These are phyloP conservation scores for Penicillium mononematosum DNA, from an alignment of 495 filamentous ascomycete species.

Conservation along the genomic window DNA sequence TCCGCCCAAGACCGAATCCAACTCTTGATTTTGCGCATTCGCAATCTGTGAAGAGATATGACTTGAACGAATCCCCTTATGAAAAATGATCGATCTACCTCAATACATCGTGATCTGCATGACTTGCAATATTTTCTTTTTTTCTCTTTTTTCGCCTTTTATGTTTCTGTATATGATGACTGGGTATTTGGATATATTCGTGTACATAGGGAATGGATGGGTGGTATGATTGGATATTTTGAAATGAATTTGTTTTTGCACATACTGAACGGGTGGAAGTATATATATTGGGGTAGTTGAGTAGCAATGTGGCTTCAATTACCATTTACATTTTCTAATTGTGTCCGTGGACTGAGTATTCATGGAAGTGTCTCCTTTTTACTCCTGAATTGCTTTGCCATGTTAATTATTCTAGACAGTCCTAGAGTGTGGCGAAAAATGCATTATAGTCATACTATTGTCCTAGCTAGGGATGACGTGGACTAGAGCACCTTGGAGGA, in stretches of 20 bases:
- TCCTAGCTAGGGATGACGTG: background rate
- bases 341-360: background rate
- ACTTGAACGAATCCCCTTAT: constrained; percentile 33
- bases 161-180: background rate
- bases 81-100: constrained; percentile 21
- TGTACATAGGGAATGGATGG: constrained; percentile 4
- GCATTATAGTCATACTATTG: background rate
- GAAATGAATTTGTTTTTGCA: background rate
- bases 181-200: background rate
- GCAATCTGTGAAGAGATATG: constrained; percentile 32
- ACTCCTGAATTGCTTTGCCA: too few relatives aligned
- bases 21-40: constrained; percentile 19
- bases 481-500: too few relatives aligned
- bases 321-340: background rate
- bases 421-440: too few relatives aligned
- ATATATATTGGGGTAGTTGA: background rate
- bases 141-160: background rate
- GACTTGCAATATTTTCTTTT: constrained; percentile 11
- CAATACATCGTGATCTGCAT: background rate
- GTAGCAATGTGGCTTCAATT: background rate
- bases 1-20: constrained; percentile 10
- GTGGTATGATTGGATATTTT: background rate
- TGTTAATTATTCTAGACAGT: too few relatives aligned
- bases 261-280: background rate
- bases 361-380: background rate